Conservation (phyloP, 495 filamentous ascomycete species). For the Ascodesmis nigricans region DNA sequence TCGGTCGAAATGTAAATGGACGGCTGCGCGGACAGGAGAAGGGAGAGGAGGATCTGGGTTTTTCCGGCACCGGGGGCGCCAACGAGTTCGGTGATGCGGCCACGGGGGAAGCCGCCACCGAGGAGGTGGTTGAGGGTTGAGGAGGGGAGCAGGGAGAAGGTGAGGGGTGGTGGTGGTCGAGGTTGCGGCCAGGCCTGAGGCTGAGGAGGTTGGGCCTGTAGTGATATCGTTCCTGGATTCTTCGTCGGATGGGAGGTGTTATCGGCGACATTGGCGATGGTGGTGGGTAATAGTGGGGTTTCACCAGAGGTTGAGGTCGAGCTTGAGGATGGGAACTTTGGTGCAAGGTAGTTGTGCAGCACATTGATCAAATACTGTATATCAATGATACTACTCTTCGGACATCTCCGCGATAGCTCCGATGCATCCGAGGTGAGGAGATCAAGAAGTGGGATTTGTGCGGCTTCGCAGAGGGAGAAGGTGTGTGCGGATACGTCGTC, state of each 20-base stretch:
- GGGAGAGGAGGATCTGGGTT: constrained; percentile 72
- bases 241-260: constrained; percentile 47
- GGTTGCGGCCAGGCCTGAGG: constrained; percentile 4
- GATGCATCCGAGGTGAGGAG: constrained; percentile 63
- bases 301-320: not conserved
- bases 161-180: constrained; percentile 8
- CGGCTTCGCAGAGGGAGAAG: too few relatives aligned
- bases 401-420: constrained; percentile 70
- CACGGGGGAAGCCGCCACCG: constrained; percentile 63
- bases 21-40: constrained; percentile 65
- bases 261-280: constrained; percentile 43
- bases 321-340: not conserved
- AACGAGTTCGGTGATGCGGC: constrained; percentile 71
- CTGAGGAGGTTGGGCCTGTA: constrained; percentile 10
- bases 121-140: constrained; percentile 48
- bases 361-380: too few relatives aligned
- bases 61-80: constrained; percentile 87
- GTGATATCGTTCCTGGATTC: constrained; percentile 23
- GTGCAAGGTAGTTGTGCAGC: constrained; percentile 44
- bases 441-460: too few relatives aligned
- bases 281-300: constrained; percentile 51
- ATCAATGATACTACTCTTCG: too few relatives aligned
- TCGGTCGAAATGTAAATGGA: constrained; percentile 94
- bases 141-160: constrained; percentile 60
- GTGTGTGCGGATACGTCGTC: too few relatives aligned